phyloP scores from a whole-genome alignment of 352 stramenopile genomes.

The Saprolegnia parasitica region DNA sequence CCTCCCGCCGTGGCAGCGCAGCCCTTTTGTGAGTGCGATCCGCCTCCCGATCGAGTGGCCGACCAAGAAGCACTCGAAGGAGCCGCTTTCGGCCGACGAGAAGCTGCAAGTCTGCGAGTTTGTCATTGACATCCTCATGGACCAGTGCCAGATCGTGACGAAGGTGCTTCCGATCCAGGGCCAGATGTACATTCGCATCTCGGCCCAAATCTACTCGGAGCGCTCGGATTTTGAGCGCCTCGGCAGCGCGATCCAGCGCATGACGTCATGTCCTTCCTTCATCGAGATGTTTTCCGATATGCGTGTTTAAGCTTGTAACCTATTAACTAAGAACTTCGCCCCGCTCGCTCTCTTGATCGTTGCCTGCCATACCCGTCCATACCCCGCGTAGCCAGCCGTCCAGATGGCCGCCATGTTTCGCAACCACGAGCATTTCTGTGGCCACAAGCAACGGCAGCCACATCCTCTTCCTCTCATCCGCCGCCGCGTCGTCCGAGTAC shows the following conservation, averaged over 20 bases:
- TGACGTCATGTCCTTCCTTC: constrained; percentile 37
- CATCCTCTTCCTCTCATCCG: too few relatives aligned
- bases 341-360: background rate
- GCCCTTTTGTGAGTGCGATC: constrained; percentile 77
- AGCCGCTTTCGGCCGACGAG: constrained; percentile 54
- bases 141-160: constrained; percentile 67
- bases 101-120: constrained; percentile 58
- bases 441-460: too few relatives aligned
- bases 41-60: constrained; percentile 68
- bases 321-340: constrained; percentile 11
- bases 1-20: constrained; percentile 71
- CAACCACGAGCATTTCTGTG: too few relatives aligned
- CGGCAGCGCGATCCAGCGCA: constrained; percentile 60
- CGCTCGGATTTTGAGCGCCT: constrained; percentile 72
- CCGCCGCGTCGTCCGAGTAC: too few relatives aligned
- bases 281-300: constrained; percentile 25
- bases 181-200: constrained; percentile 73
- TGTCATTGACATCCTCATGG: constrained; percentile 75
- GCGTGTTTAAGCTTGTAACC: constrained; percentile 22
- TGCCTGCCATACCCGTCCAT: background rate
- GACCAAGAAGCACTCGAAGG: constrained; percentile 34
- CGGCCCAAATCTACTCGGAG: constrained; percentile 83
- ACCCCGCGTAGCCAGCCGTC: background rate
- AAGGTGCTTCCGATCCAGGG: constrained; percentile 62
- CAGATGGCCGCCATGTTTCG: too few relatives aligned